These are phyloP conservation scores for Styphnolobium japonicum DNA, from an alignment of 306 rosid genomes.

Conservation along the genomic window DNA sequence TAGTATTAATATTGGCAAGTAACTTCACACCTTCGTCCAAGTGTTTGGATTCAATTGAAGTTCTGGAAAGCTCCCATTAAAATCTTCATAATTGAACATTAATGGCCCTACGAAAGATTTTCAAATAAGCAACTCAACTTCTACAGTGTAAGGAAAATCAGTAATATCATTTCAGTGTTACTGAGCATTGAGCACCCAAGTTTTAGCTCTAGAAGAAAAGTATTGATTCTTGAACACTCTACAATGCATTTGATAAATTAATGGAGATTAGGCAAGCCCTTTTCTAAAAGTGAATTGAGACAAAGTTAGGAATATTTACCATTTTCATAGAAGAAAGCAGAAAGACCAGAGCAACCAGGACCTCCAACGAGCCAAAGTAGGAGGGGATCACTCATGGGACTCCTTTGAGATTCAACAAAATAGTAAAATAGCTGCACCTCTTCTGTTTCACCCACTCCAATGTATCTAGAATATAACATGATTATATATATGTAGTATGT, in stretches of 20 bases:
- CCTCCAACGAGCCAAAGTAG: slow-evolving; percentile 11
- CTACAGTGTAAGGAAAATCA: too few species aligned
- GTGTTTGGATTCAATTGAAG: neutral
- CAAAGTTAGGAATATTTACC: neutral
- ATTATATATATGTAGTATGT: too few species aligned
- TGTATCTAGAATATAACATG: neutral
- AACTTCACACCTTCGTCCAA: neutral
- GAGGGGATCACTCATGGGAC: neutral
- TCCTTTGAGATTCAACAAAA: neutral
- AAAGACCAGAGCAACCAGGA: slow-evolving; percentile 2
- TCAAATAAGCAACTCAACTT: neutral
- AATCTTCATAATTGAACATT: neutral
- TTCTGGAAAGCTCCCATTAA: neutral
- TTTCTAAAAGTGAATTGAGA: too few species aligned
- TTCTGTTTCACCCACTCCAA: neutral
- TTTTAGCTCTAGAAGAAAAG: too few species aligned
- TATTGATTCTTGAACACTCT: too few species aligned
- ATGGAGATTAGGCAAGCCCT: too few species aligned
- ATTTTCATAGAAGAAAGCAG: slow-evolving; percentile 11
- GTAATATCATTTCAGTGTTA: too few species aligned
- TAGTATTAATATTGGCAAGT: neutral
- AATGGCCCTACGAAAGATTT: neutral
- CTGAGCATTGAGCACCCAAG: too few species aligned
- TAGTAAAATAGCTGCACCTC: neutral
- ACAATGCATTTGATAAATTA: too few species aligned